Evolutionary conservation across 768 basidiomycete genomes (phyloP), one percentile per base, ranked within the genome.

Genomic region (Boletus sp.): DNA sequence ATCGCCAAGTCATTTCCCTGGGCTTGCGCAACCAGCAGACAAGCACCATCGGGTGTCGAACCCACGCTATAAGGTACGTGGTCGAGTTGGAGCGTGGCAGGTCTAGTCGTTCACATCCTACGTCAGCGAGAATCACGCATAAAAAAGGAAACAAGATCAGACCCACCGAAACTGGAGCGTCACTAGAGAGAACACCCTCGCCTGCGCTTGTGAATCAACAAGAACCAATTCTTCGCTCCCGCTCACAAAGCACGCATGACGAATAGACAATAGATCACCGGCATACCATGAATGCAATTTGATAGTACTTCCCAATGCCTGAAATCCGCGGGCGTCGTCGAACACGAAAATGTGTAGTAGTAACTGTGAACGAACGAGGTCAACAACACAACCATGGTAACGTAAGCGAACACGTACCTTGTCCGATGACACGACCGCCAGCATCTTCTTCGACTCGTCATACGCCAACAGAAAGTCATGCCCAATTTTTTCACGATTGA

Each of bases 1-100:
- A 80, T 18, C 1, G 39, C 18, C 47, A 67, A 20, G 47, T 45
- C 50, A 37, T 4, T 56, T 32, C 29, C 59, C 30, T 62, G 50
- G 1, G 50, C 48, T 40, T 75, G 70, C 7, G 73, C 59, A 2
- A 74, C 65, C 24, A 84, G 36, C 18, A 85, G 63, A 59, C 83
- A 84, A 20, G 83, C 73, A 0, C 81, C 83, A 59, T 85, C 83
- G 0, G 83, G 82, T 0, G 83, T 77, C 2, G 82, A 77, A 62
- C 71, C n/a, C 59, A 65, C 15, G 49, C 57, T 56, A 17, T 51
- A 37, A 0, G 81, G 80, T 3, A 66, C 47, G 15, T 62, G 57
- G 0, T 67, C 58, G 7, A 84, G 68, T 15, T 75, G 67, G 5
- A 83, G 60, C 0, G 76, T 70, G 0, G 82, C 78, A 11, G 81